Conservation (phyloP, 2,329 filamentous ascomycete species). For the Neophaeococcomyces aloes region DNA sequence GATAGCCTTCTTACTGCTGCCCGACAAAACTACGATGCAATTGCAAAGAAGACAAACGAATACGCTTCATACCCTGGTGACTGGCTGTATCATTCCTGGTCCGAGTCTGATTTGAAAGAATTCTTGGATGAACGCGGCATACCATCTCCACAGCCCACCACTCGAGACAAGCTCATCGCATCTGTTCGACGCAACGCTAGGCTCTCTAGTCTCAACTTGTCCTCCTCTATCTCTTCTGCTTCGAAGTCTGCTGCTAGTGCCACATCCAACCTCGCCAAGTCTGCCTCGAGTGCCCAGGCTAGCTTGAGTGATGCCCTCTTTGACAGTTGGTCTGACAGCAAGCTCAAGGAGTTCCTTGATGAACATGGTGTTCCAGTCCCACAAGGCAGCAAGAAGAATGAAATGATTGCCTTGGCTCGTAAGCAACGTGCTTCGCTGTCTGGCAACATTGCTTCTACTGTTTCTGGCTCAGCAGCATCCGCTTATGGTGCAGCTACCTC, state of each 20-base stretch:
- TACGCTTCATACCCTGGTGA: conserved; percentile 79
- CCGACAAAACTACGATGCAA: conserved; percentile 68
- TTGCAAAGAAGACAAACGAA: conserved; percentile 66
- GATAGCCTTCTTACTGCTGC: conserved; percentile 69
- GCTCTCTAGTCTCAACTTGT: conserved; percentile 59
- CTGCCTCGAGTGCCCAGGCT: conserved; percentile 58
- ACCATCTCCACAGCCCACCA: conserved; percentile 71
- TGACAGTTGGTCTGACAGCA: conserved; percentile 77
- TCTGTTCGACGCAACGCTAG: conserved; percentile 83
- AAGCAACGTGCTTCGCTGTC: conserved; percentile 68
- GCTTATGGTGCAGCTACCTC: conserved; percentile 37
- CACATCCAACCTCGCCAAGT: conserved; percentile 47
- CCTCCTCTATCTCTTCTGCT: conserved; percentile 50
- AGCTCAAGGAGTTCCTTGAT: conserved; percentile 88
- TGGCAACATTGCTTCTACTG: conserved; percentile 44
- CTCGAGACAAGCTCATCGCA: conserved; percentile 79
- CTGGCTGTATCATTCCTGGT: conserved; percentile 88
- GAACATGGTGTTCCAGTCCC: conserved; percentile 83
- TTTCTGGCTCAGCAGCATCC: conserved; percentile 37
- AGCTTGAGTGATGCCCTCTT: conserved; percentile 74
- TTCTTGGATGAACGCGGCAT: conserved; percentile 79
- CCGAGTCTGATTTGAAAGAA: conserved; percentile 83
- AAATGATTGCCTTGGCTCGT: conserved; percentile 78
- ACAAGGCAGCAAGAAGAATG: conserved; percentile 81
- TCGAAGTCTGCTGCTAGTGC: conserved; percentile 46